Base-by-base conservation (phyloP, 805 yeast genomes). In the Isabelozyma heimii region DNA sequence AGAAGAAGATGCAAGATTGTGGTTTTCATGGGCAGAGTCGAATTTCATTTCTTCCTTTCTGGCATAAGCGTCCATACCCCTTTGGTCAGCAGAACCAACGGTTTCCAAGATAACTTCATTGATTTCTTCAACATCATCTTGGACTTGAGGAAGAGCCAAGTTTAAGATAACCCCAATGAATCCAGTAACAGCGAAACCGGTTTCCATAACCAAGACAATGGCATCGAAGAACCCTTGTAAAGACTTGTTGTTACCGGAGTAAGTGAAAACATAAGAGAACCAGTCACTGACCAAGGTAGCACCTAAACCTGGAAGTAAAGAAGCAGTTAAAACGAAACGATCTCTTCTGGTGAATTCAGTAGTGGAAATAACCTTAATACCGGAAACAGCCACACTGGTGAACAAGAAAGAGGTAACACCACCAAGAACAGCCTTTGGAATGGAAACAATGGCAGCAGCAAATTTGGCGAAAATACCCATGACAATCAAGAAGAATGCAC, bases 401-500 rank as follows among this genome's bases (percentile, higher is more conserved):
- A 86, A 87, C 46, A 87, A 70, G 67, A 86, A 87, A 4, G 91
- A 76, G 26, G 85, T 85, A 96, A 90, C 89, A 55, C 97, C 97
- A 54, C 97, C 97, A 49, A 91, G 75, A 28, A 70, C 65, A 2
- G 73, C 57, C 43, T 57, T 70, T 14, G 67, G 77, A 47, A 69
- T 73, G 50, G 95, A 78, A 27, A 86, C 89, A 50, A 91, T 76
- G n/a, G 96, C 91, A 44, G 94, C 95, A 37, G 91, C 91, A 64
- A 89, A 89, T 67, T 89, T 88, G 51, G 95, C 78, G 63, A 91
- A 87, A 40, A 91, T 69, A 39, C 97, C 97, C 96, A 91, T 89
- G 51, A 91, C 66, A 48, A 91, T 61, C 55, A 91, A 72, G 75
- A 87, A 89, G 73, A 89, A 81, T 54, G 89, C 85, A 70, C 88